Percentiles rank a stretch among this genome's conserved stretches.
phyloP scores from a whole-genome alignment of 148 eudicot genomes.

The Beta vulgaris region DNA sequence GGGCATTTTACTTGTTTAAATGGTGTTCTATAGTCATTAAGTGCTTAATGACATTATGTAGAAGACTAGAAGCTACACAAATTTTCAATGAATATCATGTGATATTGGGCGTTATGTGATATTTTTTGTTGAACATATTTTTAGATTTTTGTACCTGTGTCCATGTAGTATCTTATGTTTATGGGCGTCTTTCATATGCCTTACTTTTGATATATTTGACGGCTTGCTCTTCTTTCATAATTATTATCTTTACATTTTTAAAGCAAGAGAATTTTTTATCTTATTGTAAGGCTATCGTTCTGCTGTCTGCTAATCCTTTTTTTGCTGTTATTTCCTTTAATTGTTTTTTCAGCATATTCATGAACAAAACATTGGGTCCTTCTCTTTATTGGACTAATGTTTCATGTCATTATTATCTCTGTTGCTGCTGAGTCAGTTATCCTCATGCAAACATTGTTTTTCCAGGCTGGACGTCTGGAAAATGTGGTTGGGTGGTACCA shows the following conservation, averaged over 20 bases:
- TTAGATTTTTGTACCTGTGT: background rate
- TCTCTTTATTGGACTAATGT: background rate
- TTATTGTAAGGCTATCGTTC: background rate
- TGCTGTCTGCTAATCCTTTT: background rate
- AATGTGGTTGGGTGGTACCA: conserved; percentile 99
- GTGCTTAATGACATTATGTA: background rate
- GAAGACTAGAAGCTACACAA: background rate
- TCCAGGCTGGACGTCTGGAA: conserved; percentile 90
- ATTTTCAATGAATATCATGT: background rate
- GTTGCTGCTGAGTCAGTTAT: background rate
- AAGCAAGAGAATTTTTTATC: background rate
- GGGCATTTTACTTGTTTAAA: no score
- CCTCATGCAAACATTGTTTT: background rate
- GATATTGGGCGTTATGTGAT: background rate
- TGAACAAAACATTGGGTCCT: background rate
- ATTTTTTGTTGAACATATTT: background rate
- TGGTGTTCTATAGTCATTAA: background rate
- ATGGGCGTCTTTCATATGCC: background rate
- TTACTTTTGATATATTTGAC: background rate
- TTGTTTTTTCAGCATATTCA: background rate
- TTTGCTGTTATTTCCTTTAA: background rate
- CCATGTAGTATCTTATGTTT: background rate
- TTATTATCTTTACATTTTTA: background rate
- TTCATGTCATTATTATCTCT: background rate
- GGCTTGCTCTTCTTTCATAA: background rate